phyloP scores from a whole-genome alignment of 2,329 filamentous ascomycete species.

The Rasamsonia emersonii region DNA sequence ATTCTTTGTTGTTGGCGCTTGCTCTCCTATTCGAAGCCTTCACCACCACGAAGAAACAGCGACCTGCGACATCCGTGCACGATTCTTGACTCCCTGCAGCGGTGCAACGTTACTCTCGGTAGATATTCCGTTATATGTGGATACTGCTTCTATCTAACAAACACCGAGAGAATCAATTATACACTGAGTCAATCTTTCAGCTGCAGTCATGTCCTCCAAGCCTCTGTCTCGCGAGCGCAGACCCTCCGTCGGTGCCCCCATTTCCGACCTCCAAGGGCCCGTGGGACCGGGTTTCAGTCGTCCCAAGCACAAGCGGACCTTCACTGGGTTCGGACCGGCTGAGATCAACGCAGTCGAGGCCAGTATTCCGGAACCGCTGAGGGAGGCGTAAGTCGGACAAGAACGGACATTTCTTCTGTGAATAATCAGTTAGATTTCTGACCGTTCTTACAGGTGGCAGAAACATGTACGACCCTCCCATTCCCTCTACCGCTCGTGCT shows the following conservation, averaged over 20 bases:
- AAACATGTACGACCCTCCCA: constrained; percentile 44
- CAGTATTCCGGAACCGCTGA: constrained; percentile 78
- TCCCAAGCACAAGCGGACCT: constrained; percentile 96
- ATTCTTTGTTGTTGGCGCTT: too few species aligned
- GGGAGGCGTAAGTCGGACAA: constrained; percentile 62
- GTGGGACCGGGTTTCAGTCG: constrained; percentile 79
- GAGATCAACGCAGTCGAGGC: constrained; percentile 95
- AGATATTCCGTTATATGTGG: too few species aligned
- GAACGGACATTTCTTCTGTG: background rate
- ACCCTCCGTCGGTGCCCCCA: constrained; percentile 71
- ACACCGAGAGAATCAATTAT: too few species aligned
- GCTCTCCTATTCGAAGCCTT: too few species aligned
- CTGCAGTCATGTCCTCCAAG: background rate
- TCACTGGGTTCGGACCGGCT: constrained; percentile 78
- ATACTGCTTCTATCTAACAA: too few species aligned
- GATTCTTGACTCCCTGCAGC: too few species aligned
- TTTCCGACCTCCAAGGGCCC: constrained; percentile 77
- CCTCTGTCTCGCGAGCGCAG: constrained; percentile 56
- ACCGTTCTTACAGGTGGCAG: constrained; percentile 42
- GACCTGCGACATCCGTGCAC: too few species aligned
- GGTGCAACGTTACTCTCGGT: too few species aligned
- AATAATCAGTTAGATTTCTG: constrained; percentile 3
- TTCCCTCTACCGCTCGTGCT: background rate
- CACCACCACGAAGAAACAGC: too few species aligned
- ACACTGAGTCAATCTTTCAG: too few species aligned